Evolutionary conservation across 2,329 filamentous ascomycete species (phyloP).

Genomic region (Alternaria arborescens): DNA sequence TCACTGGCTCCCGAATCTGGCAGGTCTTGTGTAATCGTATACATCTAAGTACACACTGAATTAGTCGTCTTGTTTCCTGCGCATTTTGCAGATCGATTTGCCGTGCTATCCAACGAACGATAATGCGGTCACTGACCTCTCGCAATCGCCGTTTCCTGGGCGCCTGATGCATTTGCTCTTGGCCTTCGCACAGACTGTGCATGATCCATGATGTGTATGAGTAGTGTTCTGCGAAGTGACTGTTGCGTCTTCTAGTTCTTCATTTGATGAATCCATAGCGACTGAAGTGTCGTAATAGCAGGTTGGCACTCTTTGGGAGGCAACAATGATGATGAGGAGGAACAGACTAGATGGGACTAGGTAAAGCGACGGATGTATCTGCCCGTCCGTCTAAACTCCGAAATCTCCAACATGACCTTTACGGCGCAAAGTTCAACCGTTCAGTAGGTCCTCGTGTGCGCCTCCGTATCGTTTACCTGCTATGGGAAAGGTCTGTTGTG

Average conservation of each 20-base stretch:
- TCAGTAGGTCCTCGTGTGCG: conserved; percentile 19
- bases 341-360: not conserved
- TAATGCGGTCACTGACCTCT: not conserved
- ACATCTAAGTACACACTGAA: not conserved
- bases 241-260: too few relatives aligned
- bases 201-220: not conserved
- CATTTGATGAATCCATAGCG: too few relatives aligned
- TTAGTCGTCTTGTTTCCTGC: too few relatives aligned
- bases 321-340: not conserved
- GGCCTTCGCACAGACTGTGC: not conserved
- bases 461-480: conserved; percentile 21
- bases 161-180: not conserved
- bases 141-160: not conserved
- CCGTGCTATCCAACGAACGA: too few relatives aligned
- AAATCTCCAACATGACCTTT: not conserved
- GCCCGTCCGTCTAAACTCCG: conserved; percentile 8
- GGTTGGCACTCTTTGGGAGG: not conserved
- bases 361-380: not conserved
- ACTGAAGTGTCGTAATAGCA: too few relatives aligned
- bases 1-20: not conserved
- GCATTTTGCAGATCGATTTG: too few relatives aligned
- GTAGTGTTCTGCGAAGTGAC: too few relatives aligned
- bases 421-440: conserved; percentile 4
- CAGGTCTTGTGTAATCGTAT: not conserved
- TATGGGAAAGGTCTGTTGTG: conserved; percentile 5